These are phyloP conservation scores for Mycena haematopus DNA, from an alignment of 768 basidiomycete species.

Conservation along the genomic window DNA sequence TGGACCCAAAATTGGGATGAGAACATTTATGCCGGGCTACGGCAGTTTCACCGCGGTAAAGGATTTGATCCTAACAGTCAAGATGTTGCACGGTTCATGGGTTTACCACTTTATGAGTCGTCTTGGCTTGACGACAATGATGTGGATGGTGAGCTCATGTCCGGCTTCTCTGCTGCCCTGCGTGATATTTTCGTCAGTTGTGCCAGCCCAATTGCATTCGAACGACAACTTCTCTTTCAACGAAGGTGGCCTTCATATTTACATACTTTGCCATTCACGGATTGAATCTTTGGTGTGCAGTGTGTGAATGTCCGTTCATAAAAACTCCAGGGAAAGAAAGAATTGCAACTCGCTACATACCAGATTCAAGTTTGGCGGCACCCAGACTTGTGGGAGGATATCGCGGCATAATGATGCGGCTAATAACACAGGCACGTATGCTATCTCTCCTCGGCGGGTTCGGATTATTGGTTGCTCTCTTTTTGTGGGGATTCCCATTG, in stretches of 20 bases:
- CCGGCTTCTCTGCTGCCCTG: too few species aligned
- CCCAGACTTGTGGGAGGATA: not conserved
- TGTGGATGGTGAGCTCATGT: not conserved
- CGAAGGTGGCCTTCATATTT: too few species aligned
- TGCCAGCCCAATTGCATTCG: not conserved
- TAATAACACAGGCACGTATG: not conserved
- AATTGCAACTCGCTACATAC: not conserved
- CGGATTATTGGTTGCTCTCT: not conserved
- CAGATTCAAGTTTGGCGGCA: not conserved
- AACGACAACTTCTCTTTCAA: too few species aligned
- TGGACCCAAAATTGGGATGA: constrained; percentile 5
- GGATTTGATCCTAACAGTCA: constrained; percentile 10
- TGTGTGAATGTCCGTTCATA: too few species aligned
- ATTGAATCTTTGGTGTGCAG: too few species aligned
- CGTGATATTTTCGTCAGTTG: not conserved
- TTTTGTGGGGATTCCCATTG: not conserved
- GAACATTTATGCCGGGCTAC: constrained; percentile 8
- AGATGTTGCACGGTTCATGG: constrained; percentile 9
- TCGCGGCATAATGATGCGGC: not conserved
- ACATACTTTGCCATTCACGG: too few species aligned
- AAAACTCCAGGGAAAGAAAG: not conserved
- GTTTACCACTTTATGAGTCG: constrained; percentile 4
- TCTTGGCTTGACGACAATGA: constrained; percentile 1
- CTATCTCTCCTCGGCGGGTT: not conserved
- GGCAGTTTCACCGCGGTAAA: constrained; percentile 9